A percentile compares a stretch with the other conserved stretches of the same genome.
Evolutionary conservation across 1,284 basidiomycete species (phyloP).

Genomic region (Leccinum insigne): DNA sequence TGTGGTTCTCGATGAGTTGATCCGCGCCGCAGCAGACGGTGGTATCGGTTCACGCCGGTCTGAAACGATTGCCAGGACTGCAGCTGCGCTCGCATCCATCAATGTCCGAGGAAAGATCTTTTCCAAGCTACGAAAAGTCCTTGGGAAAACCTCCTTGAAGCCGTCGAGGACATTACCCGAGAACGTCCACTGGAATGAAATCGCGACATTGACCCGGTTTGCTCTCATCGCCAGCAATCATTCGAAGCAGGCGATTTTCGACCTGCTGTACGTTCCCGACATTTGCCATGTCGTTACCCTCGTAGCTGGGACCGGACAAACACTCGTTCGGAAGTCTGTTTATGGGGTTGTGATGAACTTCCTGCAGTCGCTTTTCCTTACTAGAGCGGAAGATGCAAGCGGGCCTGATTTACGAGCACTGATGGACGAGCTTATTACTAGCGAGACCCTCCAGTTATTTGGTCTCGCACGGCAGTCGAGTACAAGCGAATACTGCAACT

Average conservation of each 20-base stretch:
- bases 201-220: conserved; percentile 77
- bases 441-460: conserved; percentile 68
- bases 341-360: conserved; percentile 83
- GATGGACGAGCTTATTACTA: conserved; percentile 58
- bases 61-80: conserved; percentile 73
- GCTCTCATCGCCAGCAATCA: conserved; percentile 72
- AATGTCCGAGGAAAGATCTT: conserved; percentile 78
- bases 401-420: conserved; percentile 59
- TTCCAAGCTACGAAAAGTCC: conserved; percentile 75
- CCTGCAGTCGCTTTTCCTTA: conserved; percentile 70
- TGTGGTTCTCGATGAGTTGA: conserved; percentile 74
- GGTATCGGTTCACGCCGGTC: conserved; percentile 75
- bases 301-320: conserved; percentile 71
- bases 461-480: conserved; percentile 63
- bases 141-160: conserved; percentile 71
- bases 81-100: conserved; percentile 75
- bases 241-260: conserved; percentile 59
- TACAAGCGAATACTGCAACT: conserved; percentile 62
- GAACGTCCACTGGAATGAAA: conserved; percentile 82
- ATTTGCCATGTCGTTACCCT: conserved; percentile 77
- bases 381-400: conserved; percentile 56
- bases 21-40: conserved; percentile 78
- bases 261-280: conserved; percentile 83
- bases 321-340: conserved; percentile 74
- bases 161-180: conserved; percentile 63